A percentile compares a stretch with the other conserved stretches of the same genome.
Conservation (phyloP, 2,329 filamentous ascomycete species). For the Ramularia endophylla region DNA sequence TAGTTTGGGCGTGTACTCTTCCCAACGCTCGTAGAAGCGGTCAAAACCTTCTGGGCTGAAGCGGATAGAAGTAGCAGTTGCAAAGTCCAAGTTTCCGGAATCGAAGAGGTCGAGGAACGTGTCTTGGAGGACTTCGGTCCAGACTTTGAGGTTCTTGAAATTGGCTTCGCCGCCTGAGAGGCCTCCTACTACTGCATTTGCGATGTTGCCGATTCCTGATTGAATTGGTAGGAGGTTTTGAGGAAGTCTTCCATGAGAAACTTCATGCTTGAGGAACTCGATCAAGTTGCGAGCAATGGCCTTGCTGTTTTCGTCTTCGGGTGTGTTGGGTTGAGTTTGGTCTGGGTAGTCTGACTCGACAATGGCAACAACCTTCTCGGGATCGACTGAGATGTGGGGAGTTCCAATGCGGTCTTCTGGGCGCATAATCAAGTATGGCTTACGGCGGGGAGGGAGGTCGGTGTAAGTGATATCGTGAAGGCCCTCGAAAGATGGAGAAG, state of each 20-base stretch:
- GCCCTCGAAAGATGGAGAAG: constrained; percentile 76
- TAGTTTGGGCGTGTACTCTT: constrained; percentile 71
- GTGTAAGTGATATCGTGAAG: constrained; percentile 88
- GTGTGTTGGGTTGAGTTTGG: constrained; percentile 65
- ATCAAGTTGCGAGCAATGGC: constrained; percentile 75
- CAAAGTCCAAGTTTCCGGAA: constrained; percentile 79
- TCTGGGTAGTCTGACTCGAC: constrained; percentile 82
- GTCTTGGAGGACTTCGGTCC: constrained; percentile 91
- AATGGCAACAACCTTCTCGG: constrained; percentile 76
- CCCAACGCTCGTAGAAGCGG: constrained; percentile 84
- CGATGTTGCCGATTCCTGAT: constrained; percentile 88
- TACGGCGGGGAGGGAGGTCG: constrained; percentile 72
- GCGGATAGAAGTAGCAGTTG: constrained; percentile 81
- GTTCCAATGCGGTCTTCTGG: constrained; percentile 84
- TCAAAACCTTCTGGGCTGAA: constrained; percentile 89
- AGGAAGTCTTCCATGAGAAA: constrained; percentile 69
- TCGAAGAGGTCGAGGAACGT: constrained; percentile 92
- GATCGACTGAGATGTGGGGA: constrained; percentile 74
- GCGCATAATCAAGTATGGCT: constrained; percentile 79
- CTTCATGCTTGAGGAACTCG: constrained; percentile 82
- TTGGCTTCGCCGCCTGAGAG: constrained; percentile 66
- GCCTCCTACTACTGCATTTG: constrained; percentile 84
- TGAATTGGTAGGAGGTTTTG: constrained; percentile 73
- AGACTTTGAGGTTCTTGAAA: constrained; percentile 83
- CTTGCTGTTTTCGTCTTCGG: constrained; percentile 65